Evolutionary conservation across 1,284 basidiomycete species (phyloP).

Genomic region (Bondarzewia mesenterica): DNA sequence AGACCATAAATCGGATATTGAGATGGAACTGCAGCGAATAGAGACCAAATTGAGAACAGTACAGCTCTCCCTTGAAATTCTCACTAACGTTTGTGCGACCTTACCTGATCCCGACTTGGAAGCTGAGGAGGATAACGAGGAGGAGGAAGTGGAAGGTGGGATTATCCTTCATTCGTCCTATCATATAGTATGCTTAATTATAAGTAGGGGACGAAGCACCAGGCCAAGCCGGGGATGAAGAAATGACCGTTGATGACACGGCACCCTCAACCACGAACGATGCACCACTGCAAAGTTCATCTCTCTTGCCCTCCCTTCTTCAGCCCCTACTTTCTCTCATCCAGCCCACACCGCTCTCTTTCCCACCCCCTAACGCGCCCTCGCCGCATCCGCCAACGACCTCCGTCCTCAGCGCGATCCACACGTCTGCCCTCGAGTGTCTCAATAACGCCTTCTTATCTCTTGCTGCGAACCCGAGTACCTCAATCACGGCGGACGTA

Average conservation of each 20-base stretch:
- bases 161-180: background rate
- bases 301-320: conserved; percentile 43
- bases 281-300: conserved; percentile 15
- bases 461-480: conserved; percentile 39
- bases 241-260: conserved; percentile 23
- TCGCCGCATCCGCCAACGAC: conserved; percentile 82
- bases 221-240: conserved; percentile 28
- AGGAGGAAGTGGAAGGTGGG: conserved; percentile 17
- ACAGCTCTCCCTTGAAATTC: conserved; percentile 75
- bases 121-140: conserved; percentile 16
- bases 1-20: conserved; percentile 64
- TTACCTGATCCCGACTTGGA: conserved; percentile 58
- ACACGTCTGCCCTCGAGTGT: conserved; percentile 81
- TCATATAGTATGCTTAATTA: conserved; percentile 1
- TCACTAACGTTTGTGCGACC: conserved; percentile 84
- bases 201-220: conserved; percentile 24
- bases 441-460: conserved; percentile 87
- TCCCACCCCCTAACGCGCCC: conserved; percentile 59
- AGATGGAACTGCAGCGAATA: conserved; percentile 65
- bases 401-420: conserved; percentile 72
- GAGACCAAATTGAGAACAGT: conserved; percentile 70
- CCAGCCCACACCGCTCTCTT: conserved; percentile 70
- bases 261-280: conserved; percentile 16
- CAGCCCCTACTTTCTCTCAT: conserved; percentile 59
- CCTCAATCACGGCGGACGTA: conserved; percentile 33